Percentiles rank a stretch among this genome's conserved stretches.
phyloP scores from a whole-genome alignment of 352 stramenopile species.

The Phytophthora fragariae region DNA sequence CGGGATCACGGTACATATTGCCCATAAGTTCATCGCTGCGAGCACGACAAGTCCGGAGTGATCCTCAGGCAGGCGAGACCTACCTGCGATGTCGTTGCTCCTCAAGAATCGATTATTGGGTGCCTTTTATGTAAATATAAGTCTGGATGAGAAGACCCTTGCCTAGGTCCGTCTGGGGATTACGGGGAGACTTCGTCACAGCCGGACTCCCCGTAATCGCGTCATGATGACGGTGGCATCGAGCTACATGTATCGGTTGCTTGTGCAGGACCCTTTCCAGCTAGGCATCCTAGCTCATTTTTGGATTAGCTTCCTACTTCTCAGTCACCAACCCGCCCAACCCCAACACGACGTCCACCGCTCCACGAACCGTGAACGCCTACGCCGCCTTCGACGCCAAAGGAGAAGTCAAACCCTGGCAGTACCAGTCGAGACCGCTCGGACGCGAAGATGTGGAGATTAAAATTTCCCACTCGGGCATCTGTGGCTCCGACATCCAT shows the following conservation, averaged over 20 bases:
- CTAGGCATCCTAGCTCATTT: background rate
- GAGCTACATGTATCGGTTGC: background rate
- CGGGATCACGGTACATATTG: too few species aligned
- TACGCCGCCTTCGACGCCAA: constrained; percentile 19
- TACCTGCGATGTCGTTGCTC: too few species aligned
- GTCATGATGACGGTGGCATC: background rate
- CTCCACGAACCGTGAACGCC: constrained; percentile 4
- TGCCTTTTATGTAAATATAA: too few species aligned
- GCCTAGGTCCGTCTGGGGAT: background rate
- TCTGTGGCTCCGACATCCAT: constrained; percentile 14
- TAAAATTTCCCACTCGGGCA: constrained; percentile 5
- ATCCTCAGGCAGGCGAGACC: too few species aligned
- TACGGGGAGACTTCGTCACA: constrained; percentile 2
- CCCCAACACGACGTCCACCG: background rate
- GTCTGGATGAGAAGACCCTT: too few species aligned
- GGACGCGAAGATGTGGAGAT: constrained; percentile 5
- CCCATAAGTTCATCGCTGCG: too few species aligned
- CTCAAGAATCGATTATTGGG: too few species aligned
- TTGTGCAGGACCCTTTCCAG: background rate
- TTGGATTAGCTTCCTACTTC: too few species aligned
- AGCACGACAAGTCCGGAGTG: too few species aligned
- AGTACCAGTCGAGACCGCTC: constrained; percentile 9
- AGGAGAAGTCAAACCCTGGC: constrained; percentile 23
- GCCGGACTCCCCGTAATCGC: constrained; percentile 3
- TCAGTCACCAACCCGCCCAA: too few species aligned